These are phyloP conservation scores for Hawksworthiomyces lignivorus DNA, from an alignment of 2,329 filamentous ascomycete species.

Conservation along the genomic window DNA sequence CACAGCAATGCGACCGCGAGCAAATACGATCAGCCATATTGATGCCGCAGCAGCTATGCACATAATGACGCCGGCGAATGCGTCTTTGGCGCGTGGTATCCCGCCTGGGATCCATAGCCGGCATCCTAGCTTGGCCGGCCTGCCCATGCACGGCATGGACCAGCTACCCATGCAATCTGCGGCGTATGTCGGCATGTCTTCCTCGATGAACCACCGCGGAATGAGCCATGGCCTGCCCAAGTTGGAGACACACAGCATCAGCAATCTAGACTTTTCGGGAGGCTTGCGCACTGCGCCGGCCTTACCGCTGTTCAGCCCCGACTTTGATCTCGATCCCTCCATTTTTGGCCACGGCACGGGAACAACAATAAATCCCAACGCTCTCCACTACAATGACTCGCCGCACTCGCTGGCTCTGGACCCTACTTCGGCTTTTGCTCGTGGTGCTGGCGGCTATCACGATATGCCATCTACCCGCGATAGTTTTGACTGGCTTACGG, in stretches of 20 bases:
- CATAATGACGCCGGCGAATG: slow-evolving; percentile 56
- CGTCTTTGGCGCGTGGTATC: slow-evolving; percentile 41
- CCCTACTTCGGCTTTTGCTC: slow-evolving; percentile 33
- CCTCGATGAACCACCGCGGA: slow-evolving; percentile 57
- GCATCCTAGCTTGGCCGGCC: slow-evolving; percentile 65
- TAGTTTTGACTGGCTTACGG: slow-evolving; percentile 72
- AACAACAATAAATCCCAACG: slow-evolving; percentile 62
- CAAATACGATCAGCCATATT: slow-evolving; percentile 94
- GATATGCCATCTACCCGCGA: slow-evolving; percentile 43
- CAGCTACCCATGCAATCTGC: slow-evolving; percentile 26
- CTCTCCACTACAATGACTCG: slow-evolving; percentile 73
- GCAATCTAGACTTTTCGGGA: slow-evolving; percentile 54
- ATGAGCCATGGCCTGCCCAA: slow-evolving; percentile 66
- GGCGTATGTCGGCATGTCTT: slow-evolving; percentile 66
- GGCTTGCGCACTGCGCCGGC: slow-evolving; percentile 73
- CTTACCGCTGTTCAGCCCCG: slow-evolving; percentile 52
- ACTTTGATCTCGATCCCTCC: slow-evolving; percentile 62
- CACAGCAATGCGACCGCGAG: slow-evolving; percentile 70
- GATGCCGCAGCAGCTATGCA: slow-evolving; percentile 70
- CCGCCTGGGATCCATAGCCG: slow-evolving; percentile 51
- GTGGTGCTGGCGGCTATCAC: slow-evolving; percentile 20
- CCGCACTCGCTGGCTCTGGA: slow-evolving; percentile 60
- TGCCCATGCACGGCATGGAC: slow-evolving; percentile 51
- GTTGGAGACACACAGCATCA: slow-evolving; percentile 69
- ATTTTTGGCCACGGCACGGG: slow-evolving; percentile 63